Conservation (phyloP, 2,329 filamentous ascomycete species). For the Juglanconis oblonga region DNA sequence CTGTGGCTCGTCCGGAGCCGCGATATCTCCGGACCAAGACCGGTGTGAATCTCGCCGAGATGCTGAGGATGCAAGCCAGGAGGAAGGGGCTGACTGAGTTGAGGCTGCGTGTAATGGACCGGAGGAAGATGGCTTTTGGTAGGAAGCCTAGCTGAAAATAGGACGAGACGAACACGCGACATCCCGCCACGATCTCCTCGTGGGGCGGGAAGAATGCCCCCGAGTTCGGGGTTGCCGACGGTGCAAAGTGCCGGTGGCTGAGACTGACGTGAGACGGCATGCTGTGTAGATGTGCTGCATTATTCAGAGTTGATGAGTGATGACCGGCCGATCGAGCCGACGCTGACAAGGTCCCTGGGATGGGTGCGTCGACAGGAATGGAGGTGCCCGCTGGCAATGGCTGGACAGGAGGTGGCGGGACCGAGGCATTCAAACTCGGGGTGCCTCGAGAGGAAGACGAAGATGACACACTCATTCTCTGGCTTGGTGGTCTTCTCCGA, state of each 20-base stretch:
- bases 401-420: conserved; percentile 8
- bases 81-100: conserved; percentile 28
- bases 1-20: conserved; percentile 24
- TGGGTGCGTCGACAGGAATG: conserved; percentile 11
- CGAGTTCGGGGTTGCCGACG: background rate
- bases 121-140: conserved; percentile 30
- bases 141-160: conserved; percentile 33
- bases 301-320: background rate
- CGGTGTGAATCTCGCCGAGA: conserved; percentile 31
- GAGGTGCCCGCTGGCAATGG: conserved; percentile 6
- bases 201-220: conserved; percentile 20
- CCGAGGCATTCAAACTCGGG: background rate
- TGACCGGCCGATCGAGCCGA: background rate
- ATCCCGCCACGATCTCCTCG: conserved; percentile 28
- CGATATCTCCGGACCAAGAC: conserved; percentile 24
- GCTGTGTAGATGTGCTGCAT: conserved; percentile 5
- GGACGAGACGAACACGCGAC: conserved; percentile 26
- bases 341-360: background rate
- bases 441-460: conserved; percentile 8
- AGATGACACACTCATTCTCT: conserved; percentile 15
- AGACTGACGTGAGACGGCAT: background rate
- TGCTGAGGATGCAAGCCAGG: conserved; percentile 27
- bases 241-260: conserved; percentile 5
- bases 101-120: conserved; percentile 21
- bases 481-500: conserved; percentile 9